A percentile compares a stretch with the other conserved stretches of the same genome.
Evolutionary conservation across 73 alveolate species (phyloP).

Genomic region (Paramecium biaurelia): DNA sequence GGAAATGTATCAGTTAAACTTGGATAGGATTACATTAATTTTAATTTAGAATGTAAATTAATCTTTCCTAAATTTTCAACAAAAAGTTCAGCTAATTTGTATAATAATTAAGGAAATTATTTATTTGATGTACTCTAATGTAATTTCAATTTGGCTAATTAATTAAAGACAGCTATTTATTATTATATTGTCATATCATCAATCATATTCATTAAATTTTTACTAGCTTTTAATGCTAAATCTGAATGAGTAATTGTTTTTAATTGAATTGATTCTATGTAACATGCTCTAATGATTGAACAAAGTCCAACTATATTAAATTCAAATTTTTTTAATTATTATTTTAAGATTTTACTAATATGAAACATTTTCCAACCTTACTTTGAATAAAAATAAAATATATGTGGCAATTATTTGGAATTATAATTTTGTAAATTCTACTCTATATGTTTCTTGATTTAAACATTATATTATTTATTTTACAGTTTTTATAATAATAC

Average conservation of each 20-base stretch:
- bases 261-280: background rate
- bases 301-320: background rate
- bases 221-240: background rate
- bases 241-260: background rate
- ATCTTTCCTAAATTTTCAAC: background rate
- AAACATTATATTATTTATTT: background rate
- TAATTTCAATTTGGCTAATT: background rate
- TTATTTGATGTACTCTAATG: background rate
- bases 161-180: background rate
- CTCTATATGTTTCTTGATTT: background rate
- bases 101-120: background rate
- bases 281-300: background rate
- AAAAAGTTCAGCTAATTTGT: background rate
- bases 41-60: background rate
- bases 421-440: background rate
- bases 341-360: background rate
- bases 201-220: background rate
- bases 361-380: background rate
- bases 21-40: background rate
- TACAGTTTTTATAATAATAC: background rate
- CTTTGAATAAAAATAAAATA: background rate
- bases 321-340: background rate
- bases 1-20: background rate
- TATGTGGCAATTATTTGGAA: background rate
- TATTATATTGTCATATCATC: background rate